Base-by-base conservation (phyloP, 2,329 filamentous ascomycete species). In the Blumeria hordei region DNA sequence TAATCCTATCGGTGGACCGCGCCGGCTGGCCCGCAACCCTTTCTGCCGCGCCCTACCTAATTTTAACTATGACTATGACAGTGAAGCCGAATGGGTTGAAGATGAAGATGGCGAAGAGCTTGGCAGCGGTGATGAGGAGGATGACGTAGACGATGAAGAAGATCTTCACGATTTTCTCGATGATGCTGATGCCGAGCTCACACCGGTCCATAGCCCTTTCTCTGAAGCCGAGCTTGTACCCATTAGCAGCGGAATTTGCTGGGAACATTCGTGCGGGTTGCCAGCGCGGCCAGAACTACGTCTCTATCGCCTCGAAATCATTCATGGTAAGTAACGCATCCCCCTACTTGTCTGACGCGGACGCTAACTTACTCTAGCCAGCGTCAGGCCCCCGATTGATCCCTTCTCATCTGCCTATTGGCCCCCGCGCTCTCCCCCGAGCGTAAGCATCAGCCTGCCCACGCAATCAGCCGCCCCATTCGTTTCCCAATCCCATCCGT, bases 391-490 rank as follows among this genome's bases (percentile, higher is more conserved):
- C 21, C 21, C 21, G 7, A 90, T 98, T 59, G 81, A 98, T 63
- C 92, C 92, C 0, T 93, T 90, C 64, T 88, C 86, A 0, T 78
- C 78, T 0, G 67, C 71, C 0, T 96, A 96, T 67, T 96, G 92
- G 92, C 66, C 59, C 21, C 21, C 21, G 21, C 21, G 21, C 21
- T 28, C 21, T 28, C 21, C 21, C 2, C 21, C 21, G 21, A 28
- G 21, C 21, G 21, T 28, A 2, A 28, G 21, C 21, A 28, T 28
- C 21, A 28, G 21, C 21, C 2, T 28, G 4, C 21, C 21, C 21
- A 28, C 21, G 4, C 21, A 28, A 28, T 28, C 21, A 28, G 21
- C 21, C 21, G 21, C 21, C 4, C 2, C 21, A 28, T 4, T 28
- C 21, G 21, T 28, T 4, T 28, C 21, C 21, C 21, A 28, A 28